phyloP scores from a whole-genome alignment of 2,329 filamentous ascomycete genomes.

The Aureobasidium pullulans region DNA sequence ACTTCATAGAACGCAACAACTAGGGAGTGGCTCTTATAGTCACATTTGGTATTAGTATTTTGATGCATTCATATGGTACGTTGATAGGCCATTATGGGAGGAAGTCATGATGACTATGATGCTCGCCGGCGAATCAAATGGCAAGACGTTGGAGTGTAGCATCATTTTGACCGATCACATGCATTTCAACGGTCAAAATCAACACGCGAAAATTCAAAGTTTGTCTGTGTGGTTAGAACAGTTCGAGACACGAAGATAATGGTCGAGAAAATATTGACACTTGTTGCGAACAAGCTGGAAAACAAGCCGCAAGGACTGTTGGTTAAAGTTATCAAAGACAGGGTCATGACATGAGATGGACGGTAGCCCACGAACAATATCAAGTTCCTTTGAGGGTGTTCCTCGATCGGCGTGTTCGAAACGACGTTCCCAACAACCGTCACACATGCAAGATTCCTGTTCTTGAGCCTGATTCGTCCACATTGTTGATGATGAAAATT shows the following conservation, averaged over 20 bases:
- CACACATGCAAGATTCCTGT: background rate
- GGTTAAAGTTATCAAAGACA: background rate
- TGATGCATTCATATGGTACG: no score
- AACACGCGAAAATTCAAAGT: background rate
- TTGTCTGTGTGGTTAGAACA: no score
- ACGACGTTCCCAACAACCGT: background rate
- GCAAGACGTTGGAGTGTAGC: background rate
- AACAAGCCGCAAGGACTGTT: background rate
- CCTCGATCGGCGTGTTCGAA: background rate
- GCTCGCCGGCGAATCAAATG: background rate
- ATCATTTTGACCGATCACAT: constrained; percentile 5
- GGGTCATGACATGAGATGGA: background rate
- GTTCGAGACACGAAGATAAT: no score
- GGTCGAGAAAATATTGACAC: no score
- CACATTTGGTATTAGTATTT: no score
- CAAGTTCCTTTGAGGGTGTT: background rate
- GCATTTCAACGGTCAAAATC: background rate
- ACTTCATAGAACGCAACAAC: no score
- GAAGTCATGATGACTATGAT: background rate
- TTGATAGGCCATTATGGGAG: no score
- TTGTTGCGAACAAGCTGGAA: background rate
- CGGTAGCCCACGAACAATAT: background rate
- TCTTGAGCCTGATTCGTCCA: background rate
- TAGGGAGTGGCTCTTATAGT: no score
- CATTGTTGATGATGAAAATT: background rate